These are phyloP conservation scores for Phytopythium vexans DNA, from an alignment of 352 stramenopile genomes.

Conservation along the genomic window DNA sequence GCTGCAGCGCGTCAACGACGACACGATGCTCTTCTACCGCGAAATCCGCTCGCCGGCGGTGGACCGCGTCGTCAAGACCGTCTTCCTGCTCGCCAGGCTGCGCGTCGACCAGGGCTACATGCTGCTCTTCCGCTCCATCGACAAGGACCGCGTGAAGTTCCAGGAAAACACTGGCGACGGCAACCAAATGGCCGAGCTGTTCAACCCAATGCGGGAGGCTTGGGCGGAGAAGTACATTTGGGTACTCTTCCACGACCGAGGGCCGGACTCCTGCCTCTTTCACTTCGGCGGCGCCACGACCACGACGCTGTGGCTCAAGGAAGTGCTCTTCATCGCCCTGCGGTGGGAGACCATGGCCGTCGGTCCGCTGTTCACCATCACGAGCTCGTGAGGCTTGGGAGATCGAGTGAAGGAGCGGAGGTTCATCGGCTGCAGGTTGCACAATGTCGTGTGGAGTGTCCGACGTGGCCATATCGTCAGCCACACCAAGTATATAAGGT, in stretches of 20 bases:
- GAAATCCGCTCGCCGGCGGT: conserved; percentile 30
- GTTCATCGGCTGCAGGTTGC: too few species aligned
- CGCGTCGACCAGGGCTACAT: conserved; percentile 55
- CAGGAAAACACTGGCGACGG: conserved; percentile 18
- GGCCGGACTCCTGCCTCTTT: conserved; percentile 32
- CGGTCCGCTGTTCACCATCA: conserved; percentile 43
- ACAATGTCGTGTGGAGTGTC: too few species aligned
- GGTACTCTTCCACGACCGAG: conserved; percentile 46
- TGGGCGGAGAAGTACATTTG: conserved; percentile 72
- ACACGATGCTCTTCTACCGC: conserved; percentile 60
- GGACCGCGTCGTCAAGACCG: conserved; percentile 41
- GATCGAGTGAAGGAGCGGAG: too few species aligned
- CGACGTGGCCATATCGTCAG: too few species aligned
- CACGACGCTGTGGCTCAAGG: conserved; percentile 53
- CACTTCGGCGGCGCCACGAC: conserved; percentile 58
- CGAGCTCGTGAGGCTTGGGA: conserved; percentile 10
- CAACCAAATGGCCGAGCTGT: conserved; percentile 9
- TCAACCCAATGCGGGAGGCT: conserved; percentile 20
- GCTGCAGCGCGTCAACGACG: conserved; percentile 46
- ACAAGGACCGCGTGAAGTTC: conserved; percentile 50
- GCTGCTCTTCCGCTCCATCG: conserved; percentile 57
- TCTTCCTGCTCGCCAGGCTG: conserved; percentile 59
- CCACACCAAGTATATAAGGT: too few species aligned
- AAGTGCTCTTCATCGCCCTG: conserved; percentile 67
- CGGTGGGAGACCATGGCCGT: conserved; percentile 64